Conservation (phyloP, 441 rosid species). For the Raphanus hybrid region DNA sequence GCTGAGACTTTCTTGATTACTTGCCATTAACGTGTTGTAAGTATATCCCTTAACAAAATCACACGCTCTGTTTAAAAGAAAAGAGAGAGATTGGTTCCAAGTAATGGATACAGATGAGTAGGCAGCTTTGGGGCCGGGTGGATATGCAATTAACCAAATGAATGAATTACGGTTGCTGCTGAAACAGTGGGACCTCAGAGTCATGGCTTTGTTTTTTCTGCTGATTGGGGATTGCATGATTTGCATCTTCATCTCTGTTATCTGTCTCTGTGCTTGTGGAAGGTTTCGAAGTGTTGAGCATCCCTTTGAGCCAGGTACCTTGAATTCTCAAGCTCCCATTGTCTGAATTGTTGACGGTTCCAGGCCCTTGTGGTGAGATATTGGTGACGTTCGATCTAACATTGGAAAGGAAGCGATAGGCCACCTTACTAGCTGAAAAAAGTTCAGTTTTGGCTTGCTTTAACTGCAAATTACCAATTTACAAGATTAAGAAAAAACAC, state of each 20-base stretch:
- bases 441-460: slow-evolving; percentile 98
- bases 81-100: neutral
- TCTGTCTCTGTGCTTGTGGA: slow-evolving; percentile 62
- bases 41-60: too few relatives aligned
- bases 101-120: slow-evolving; percentile 27
- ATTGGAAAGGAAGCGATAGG: slow-evolving; percentile 81
- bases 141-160: slow-evolving; percentile 30
- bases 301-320: slow-evolving; percentile 82
- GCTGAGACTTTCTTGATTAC: neutral
- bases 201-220: slow-evolving; percentile 29
- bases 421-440: slow-evolving; percentile 95
- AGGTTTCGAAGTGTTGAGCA: slow-evolving; percentile 77
- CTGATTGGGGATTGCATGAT: slow-evolving; percentile 18
- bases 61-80: too few relatives aligned
- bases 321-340: slow-evolving; percentile 69
- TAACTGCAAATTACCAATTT: slow-evolving; percentile 58
- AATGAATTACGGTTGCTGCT: slow-evolving; percentile 25
- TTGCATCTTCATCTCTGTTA: slow-evolving; percentile 39
- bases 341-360: slow-evolving; percentile 61
- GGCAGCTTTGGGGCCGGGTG: neutral
- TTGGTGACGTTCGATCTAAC: slow-evolving; percentile 54
- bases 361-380: slow-evolving; percentile 59
- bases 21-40: slow-evolving; percentile 8
- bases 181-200: slow-evolving; percentile 27
- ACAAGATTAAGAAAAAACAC: neutral